Evolutionary conservation across 495 filamentous ascomycete genomes (phyloP).

Genomic region (Penicillium subrubescens): DNA sequence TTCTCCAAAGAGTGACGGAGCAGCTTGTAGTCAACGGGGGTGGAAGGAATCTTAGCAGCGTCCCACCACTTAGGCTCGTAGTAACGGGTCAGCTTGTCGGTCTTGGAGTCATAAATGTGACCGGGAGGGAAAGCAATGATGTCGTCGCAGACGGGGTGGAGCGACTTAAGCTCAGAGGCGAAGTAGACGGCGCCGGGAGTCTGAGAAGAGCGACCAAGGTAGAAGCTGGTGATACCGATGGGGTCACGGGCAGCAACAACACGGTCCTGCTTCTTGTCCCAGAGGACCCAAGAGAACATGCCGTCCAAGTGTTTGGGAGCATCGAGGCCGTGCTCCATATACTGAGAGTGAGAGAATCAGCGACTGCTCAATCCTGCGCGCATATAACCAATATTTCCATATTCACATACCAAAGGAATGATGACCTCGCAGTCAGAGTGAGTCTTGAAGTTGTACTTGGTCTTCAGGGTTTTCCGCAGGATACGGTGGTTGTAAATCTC

Average conservation of each 20-base stretch:
- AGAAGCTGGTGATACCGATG: conserved; percentile 96
- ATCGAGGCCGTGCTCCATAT: conserved; percentile 87
- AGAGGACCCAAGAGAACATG: conserved; percentile 99
- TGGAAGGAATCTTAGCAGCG: conserved; percentile 70
- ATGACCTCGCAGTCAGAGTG: conserved; percentile 98
- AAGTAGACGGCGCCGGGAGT: conserved; percentile 89
- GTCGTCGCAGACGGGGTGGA: conserved; percentile 92
- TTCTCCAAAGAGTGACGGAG: conserved; percentile 82
- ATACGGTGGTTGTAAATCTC: conserved; percentile 99
- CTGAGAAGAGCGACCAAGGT: conserved; percentile 83
- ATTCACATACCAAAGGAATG: conserved; percentile 79
- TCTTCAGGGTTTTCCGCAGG: conserved; percentile 79
- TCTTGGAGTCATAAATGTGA: conserved; percentile 92
- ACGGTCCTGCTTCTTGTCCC: conserved; percentile 89
- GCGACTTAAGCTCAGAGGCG: conserved; percentile 92
- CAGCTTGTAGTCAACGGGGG: conserved; percentile 76
- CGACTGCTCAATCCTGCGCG: background rate
- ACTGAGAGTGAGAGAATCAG: conserved; percentile 52
- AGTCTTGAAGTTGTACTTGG: conserved; percentile 90
- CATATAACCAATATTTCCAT: background rate
- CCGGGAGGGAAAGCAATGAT: conserved; percentile 93
- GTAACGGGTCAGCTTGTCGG: conserved; percentile 77
- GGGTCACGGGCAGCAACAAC: conserved; percentile 93
- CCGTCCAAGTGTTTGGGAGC: conserved; percentile 94
- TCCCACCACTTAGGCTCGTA: conserved; percentile 95